phyloP scores from a whole-genome alignment of 306 rosid genomes.

The Quercus rubra region DNA sequence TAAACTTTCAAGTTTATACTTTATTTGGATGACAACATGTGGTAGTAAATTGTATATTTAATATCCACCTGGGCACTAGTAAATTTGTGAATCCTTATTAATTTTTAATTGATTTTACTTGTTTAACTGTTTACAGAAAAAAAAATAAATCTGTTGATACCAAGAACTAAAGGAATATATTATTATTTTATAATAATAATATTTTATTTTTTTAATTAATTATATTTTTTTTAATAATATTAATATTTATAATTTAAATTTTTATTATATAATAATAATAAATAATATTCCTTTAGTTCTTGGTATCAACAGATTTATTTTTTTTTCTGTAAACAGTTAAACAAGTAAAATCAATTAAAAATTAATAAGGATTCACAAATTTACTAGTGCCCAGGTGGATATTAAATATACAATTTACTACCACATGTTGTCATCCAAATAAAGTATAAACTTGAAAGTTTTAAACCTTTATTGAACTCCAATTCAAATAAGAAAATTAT shows the following conservation, averaged over 20 bases:
- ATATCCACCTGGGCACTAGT: background rate
- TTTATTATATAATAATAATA: too few relatives aligned
- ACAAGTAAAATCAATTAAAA: background rate
- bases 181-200: too few relatives aligned
- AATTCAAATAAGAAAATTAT: background rate
- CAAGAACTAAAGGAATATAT: background rate
- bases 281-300: background rate
- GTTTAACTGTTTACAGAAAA: background rate
- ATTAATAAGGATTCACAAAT: background rate
- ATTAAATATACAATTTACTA: background rate
- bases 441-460: background rate
- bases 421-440: background rate
- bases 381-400: background rate
- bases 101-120: background rate
- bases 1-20: background rate
- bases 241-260: too few relatives aligned
- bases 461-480: background rate
- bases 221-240: too few relatives aligned
- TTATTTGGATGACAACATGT: background rate
- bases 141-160: background rate
- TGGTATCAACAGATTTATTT: background rate
- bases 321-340: background rate
- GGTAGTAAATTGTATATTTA: background rate
- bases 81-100: background rate
- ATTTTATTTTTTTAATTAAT: too few relatives aligned